Evolutionary conservation across 176 grass and related monocot genomes (phyloP).

Genomic region (Ampelocalamus luodianensis): DNA sequence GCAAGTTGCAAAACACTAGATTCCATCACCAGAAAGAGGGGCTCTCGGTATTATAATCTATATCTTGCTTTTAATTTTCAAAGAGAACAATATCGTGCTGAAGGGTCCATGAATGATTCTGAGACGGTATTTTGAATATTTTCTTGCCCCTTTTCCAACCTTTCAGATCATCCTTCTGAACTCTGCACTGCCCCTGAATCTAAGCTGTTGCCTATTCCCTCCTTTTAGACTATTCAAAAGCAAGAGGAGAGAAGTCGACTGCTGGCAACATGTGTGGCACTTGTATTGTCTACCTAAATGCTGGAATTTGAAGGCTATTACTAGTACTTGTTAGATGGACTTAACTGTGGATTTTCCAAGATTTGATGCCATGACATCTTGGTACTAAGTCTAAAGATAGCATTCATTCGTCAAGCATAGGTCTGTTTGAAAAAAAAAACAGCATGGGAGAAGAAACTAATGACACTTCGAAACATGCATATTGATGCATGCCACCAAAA

Average conservation of each 20-base stretch:
- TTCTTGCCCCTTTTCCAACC: slow-evolving; percentile 35
- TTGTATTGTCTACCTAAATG: background rate
- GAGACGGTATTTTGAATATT: background rate
- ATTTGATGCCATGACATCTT: too few relatives aligned
- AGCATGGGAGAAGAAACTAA: background rate
- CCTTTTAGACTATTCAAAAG: slow-evolving; percentile 32
- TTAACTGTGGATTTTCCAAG: too few relatives aligned
- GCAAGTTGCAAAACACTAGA: slow-evolving; percentile 32
- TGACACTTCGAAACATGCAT: too few relatives aligned
- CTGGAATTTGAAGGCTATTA: too few relatives aligned
- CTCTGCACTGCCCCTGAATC: slow-evolving; percentile 14
- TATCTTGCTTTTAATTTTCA: slow-evolving; percentile 34
- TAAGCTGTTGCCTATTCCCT: background rate
- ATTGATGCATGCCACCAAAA: too few relatives aligned
- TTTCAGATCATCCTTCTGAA: slow-evolving; percentile 33
- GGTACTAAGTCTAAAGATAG: too few relatives aligned
- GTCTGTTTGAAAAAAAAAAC: background rate
- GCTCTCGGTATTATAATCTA: slow-evolving; percentile 34
- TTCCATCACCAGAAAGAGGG: slow-evolving; percentile 35
- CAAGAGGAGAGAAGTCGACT: background rate
- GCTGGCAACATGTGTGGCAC: background rate
- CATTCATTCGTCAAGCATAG: too few relatives aligned
- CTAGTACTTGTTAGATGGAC: background rate
- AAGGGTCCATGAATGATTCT: slow-evolving; percentile 36
- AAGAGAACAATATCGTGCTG: slow-evolving; percentile 39